Conservation (phyloP, 768 basidiomycete species). For the Russula abietina region DNA sequence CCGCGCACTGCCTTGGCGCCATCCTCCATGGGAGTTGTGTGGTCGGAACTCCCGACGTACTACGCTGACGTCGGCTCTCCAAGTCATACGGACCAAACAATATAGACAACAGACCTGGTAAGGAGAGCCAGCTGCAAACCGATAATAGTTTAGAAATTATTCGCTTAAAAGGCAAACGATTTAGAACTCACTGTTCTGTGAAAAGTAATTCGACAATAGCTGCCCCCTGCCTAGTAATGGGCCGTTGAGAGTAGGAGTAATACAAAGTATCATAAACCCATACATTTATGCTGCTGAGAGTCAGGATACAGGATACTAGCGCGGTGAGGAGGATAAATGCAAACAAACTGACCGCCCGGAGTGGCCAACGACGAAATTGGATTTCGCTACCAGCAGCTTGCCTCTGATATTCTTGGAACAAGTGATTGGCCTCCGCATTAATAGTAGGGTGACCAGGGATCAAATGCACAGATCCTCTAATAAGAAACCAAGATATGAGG, state of each 20-base stretch:
- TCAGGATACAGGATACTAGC: conserved; percentile 3
- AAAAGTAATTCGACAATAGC: conserved; percentile 75
- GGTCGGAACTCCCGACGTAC: conserved; percentile 74
- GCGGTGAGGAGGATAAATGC: neutral
- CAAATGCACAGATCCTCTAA: conserved; percentile 61
- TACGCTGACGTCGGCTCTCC: conserved; percentile 28
- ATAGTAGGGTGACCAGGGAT: conserved; percentile 36
- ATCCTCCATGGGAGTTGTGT: conserved; percentile 58
- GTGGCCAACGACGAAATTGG: conserved; percentile 64
- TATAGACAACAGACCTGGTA: conserved; percentile 50
- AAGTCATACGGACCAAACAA: neutral
- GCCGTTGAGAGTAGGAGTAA: conserved; percentile 4
- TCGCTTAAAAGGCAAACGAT: neutral
- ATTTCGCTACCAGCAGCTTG: conserved; percentile 53
- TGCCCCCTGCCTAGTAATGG: conserved; percentile 51
- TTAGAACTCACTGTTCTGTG: conserved; percentile 63
- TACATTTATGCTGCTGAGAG: conserved; percentile 60
- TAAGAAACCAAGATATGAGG: neutral
- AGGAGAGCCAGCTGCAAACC: conserved; percentile 60
- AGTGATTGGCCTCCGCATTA: conserved; percentile 44
- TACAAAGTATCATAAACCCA: neutral
- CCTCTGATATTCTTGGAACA: conserved; percentile 62
- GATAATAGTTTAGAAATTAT: conserved; percentile 4
- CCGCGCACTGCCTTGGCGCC: conserved; percentile 54
- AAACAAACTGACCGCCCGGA: conserved; percentile 50